Percentiles rank a stretch among this genome's conserved stretches.
Conservation (phyloP, 2,329 filamentous ascomycete species). For the Fusarium zealandicum region DNA sequence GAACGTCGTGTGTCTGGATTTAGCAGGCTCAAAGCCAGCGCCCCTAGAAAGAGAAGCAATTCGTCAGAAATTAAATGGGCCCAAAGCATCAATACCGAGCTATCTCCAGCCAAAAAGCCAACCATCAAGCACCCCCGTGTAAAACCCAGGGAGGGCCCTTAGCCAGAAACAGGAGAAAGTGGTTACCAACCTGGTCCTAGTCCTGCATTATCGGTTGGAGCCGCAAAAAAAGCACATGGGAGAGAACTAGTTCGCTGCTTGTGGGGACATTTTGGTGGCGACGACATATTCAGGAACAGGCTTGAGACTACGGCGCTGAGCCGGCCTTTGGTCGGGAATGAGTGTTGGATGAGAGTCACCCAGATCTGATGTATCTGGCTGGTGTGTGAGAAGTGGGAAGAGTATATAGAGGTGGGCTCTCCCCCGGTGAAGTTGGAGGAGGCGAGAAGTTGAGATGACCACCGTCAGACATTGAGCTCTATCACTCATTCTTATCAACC, state of each 20-base stretch:
- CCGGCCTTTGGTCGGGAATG: conserved; percentile 29
- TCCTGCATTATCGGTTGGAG: conserved; percentile 25
- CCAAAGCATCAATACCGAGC: conserved; percentile 34
- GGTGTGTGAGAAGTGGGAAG: not conserved
- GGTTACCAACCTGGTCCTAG: conserved; percentile 4
- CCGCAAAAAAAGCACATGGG: conserved; percentile 17
- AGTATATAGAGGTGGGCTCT: conserved; percentile 32
- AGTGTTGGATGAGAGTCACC: not conserved
- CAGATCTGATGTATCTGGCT: not conserved
- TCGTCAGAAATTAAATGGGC: conserved; percentile 9
- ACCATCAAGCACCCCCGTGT: not conserved
- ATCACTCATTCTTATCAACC: conserved; percentile 1
- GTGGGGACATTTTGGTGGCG: conserved; percentile 8
- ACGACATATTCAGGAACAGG: conserved; percentile 2
- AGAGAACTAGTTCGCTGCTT: conserved; percentile 19
- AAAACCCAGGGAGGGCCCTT: conserved; percentile 1
- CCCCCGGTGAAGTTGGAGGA: not conserved
- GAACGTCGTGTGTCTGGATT: conserved; percentile 14
- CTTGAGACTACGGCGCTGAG: conserved; percentile 11
- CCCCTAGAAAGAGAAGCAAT: conserved; percentile 11
- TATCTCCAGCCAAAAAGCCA: conserved; percentile 30
- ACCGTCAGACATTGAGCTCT: conserved; percentile 23
- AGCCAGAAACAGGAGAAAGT: not conserved
- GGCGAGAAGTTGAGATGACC: not conserved
- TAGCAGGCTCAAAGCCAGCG: conserved; percentile 11